A percentile compares a stretch with the other conserved stretches of the same genome.
phyloP scores from a whole-genome alignment of 1,139 yeast species.

The Geotrichum histeridarum region DNA sequence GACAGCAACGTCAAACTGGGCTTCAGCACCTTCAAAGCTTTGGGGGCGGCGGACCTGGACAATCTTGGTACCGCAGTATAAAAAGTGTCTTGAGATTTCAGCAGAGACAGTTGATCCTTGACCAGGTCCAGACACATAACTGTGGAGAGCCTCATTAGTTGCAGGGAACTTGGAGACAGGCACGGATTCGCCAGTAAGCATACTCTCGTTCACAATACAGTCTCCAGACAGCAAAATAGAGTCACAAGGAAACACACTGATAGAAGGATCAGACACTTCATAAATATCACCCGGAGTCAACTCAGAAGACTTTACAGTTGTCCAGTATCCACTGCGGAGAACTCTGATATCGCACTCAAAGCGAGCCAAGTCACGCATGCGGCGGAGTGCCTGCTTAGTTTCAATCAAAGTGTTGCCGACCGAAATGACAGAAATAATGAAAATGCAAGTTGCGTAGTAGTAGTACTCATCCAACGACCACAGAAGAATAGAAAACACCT shows the following conservation, averaged over 20 bases:
- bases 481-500: slow-evolving; percentile 79
- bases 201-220: slow-evolving; percentile 88
- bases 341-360: slow-evolving; percentile 83
- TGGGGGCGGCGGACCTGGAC: slow-evolving; percentile 68
- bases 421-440: slow-evolving; percentile 75
- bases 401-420: slow-evolving; percentile 76
- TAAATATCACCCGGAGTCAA: slow-evolving; percentile 93
- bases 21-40: slow-evolving; percentile 15
- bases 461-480: slow-evolving; percentile 92
- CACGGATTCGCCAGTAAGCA: slow-evolving; percentile 96
- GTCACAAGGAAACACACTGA: slow-evolving; percentile 77
- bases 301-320: slow-evolving; percentile 69
- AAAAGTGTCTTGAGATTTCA: slow-evolving; percentile 62
- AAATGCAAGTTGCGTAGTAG: slow-evolving; percentile 89
- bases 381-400: slow-evolving; percentile 66
- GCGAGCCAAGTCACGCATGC: slow-evolving; percentile 68
- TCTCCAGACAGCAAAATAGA: slow-evolving; percentile 83
- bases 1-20: slow-evolving; percentile 55
- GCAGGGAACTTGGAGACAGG: slow-evolving; percentile 84
- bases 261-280: slow-evolving; percentile 83
- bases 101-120: slow-evolving; percentile 54
- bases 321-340: slow-evolving; percentile 92
- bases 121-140: slow-evolving; percentile 36
- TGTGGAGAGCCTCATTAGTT: slow-evolving; percentile 53
- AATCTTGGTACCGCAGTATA: slow-evolving; percentile 84